phyloP scores from a whole-genome alignment of 202 grass and related monocot species.

The Setaria viridis region DNA sequence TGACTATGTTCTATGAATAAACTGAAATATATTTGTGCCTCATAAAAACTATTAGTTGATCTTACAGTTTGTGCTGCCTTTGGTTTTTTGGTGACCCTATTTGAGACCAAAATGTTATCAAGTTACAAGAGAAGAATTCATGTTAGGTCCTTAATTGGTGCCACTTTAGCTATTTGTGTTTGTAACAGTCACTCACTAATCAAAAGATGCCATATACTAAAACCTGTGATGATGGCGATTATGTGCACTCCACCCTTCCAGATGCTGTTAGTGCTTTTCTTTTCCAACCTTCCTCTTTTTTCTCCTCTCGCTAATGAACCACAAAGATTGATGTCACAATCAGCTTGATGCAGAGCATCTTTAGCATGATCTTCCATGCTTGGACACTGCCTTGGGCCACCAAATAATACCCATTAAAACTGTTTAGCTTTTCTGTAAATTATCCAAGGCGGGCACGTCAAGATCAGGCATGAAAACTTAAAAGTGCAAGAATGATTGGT shows the following conservation, averaged over 20 bases:
- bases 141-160: constrained; percentile 13
- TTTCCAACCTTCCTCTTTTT: constrained; percentile 40
- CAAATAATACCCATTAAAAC: constrained; percentile 44
- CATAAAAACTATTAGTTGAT: constrained; percentile 32
- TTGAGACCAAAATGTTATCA: constrained; percentile 3
- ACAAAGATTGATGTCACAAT: constrained; percentile 71
- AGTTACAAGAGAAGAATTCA: constrained; percentile 35
- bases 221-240: constrained; percentile 62
- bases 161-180: constrained; percentile 32
- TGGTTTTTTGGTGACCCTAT: constrained; percentile 27
- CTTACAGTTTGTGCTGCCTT: constrained; percentile 18
- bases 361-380: constrained; percentile 61
- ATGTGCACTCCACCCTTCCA: constrained; percentile 63
- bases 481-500: constrained; percentile 50
- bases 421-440: constrained; percentile 44
- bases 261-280: constrained; percentile 72
- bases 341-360: constrained; percentile 79
- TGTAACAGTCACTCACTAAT: constrained; percentile 36
- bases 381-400: constrained; percentile 53
- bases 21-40: background rate
- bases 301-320: constrained; percentile 48
- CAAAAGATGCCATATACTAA: constrained; percentile 63
- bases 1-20: constrained; percentile 15
- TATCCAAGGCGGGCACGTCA: constrained; percentile 36
- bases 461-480: constrained; percentile 39